Conservation (phyloP, 2,329 filamentous ascomycete species). For the Hirsutella thompsonii region DNA sequence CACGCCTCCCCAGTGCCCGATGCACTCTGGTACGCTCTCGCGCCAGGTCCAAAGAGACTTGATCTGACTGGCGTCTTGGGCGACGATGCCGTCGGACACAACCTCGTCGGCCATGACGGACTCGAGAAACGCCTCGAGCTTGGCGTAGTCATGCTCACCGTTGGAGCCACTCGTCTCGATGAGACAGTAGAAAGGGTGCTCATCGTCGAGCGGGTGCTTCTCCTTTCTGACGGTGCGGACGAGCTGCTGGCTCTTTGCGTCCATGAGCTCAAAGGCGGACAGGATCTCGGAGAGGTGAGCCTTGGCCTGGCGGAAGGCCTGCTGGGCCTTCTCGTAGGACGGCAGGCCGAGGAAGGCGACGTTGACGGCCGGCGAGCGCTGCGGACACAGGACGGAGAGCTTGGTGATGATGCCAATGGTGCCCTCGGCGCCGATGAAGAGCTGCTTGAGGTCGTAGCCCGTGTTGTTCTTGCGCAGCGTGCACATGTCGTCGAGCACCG, state of each 20-base stretch:
- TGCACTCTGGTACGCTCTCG: conserved; percentile 81
- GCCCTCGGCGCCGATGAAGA: conserved; percentile 92
- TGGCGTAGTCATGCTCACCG: conserved; percentile 82
- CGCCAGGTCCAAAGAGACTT: conserved; percentile 81
- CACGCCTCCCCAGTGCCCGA: conserved; percentile 83
- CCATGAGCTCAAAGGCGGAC: conserved; percentile 97
- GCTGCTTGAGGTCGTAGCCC: conserved; percentile 91
- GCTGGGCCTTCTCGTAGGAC: conserved; percentile 78
- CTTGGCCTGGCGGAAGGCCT: conserved; percentile 82
- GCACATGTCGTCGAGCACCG: conserved; percentile 77
- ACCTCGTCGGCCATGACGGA: conserved; percentile 82
- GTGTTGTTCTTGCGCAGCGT: conserved; percentile 97
- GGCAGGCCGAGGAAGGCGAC: conserved; percentile 89
- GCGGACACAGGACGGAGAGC: conserved; percentile 79
- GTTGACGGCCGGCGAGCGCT: conserved; percentile 76
- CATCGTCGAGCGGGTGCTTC: conserved; percentile 66
- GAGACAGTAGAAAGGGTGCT: conserved; percentile 90
- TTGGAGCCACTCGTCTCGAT: conserved; percentile 96
- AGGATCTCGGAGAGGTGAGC: conserved; percentile 84
- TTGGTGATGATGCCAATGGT: conserved; percentile 91
- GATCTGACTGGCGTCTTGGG: conserved; percentile 85
- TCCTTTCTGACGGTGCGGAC: conserved; percentile 65
- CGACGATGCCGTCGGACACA: conserved; percentile 78
- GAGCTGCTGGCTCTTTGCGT: conserved; percentile 66
- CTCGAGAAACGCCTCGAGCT: conserved; percentile 82